Conservation (phyloP, 140 eudicot species). For the Anethum foeniculum region DNA sequence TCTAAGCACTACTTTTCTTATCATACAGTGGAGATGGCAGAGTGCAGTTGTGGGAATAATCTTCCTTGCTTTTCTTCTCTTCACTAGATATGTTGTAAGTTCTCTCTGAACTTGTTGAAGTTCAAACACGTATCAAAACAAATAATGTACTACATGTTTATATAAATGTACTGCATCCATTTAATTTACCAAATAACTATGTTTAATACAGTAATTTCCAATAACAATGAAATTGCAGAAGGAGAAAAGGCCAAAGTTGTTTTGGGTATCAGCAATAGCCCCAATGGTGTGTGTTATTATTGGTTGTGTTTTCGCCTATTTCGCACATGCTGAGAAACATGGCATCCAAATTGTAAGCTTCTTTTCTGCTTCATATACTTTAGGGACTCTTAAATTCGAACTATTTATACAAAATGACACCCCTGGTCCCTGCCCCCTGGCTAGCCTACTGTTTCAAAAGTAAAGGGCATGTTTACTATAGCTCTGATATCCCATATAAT, state of each 20-base stretch:
- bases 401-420: neutral
- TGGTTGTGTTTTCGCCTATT: conserved; percentile 62
- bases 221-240: conserved; percentile 40
- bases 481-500: neutral
- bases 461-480: neutral
- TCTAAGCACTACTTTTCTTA: neutral
- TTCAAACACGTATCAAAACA: neutral
- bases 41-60: conserved; percentile 57
- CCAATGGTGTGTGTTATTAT: conserved; percentile 55
- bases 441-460: neutral
- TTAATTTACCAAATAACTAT: neutral
- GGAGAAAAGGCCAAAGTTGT: conserved; percentile 60
- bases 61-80: conserved; percentile 59
- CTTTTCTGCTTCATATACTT: neutral
- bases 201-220: neutral
- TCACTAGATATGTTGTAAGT: conserved; percentile 66
- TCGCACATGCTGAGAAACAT: conserved; percentile 63
- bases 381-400: neutral
- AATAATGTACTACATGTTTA: neutral
- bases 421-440: neutral
- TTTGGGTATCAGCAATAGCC: conserved; percentile 83
- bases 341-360: conserved; percentile 67
- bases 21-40: conserved; percentile 68
- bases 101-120: neutral
- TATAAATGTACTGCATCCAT: neutral